Evolutionary conservation across 345 rosid species (phyloP).

Genomic region (Lepidium africanum): DNA sequence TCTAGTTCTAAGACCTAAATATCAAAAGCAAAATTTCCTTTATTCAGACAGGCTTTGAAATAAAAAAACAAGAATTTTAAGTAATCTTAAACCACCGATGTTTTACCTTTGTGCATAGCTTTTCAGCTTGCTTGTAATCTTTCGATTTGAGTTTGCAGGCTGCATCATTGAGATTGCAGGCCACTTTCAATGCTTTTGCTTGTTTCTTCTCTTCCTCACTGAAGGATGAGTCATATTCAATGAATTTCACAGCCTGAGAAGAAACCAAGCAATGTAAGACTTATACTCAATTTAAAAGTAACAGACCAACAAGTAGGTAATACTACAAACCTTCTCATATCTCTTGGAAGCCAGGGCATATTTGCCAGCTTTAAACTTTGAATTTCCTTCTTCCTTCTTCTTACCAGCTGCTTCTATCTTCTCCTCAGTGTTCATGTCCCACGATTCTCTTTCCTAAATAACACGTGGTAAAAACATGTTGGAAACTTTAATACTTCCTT

Average conservation of each 20-base stretch:
- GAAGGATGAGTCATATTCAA: conserved; percentile 74
- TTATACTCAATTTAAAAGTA: background rate
- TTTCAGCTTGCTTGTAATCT: conserved; percentile 75
- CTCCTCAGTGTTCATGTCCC: conserved; percentile 91
- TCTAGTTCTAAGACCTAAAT: conserved; percentile 61
- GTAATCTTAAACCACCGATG: background rate
- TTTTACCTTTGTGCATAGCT: conserved; percentile 62
- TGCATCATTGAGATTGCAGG: conserved; percentile 81
- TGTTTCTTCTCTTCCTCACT: conserved; percentile 78
- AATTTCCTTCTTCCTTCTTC: conserved; percentile 96
- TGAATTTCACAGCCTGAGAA: conserved; percentile 65
- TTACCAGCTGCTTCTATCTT: conserved; percentile 82
- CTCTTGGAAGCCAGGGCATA: conserved; percentile 69
- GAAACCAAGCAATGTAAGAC: background rate
- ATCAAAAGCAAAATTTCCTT: background rate
- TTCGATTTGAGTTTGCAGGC: conserved; percentile 84
- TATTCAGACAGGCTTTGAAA: background rate
- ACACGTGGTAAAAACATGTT: background rate
- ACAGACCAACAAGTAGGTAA: background rate
- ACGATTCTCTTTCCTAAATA: conserved; percentile 78
- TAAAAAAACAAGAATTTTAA: background rate
- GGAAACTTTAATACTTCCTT: background rate
- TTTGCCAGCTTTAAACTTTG: conserved; percentile 71
- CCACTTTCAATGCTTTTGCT: conserved; percentile 67
- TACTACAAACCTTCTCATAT: conserved; percentile 67